Evolutionary conservation across 805 yeast species (phyloP), one percentile per base, ranked within the genome.

Genomic region (Nakazawaea wickerhamii): DNA sequence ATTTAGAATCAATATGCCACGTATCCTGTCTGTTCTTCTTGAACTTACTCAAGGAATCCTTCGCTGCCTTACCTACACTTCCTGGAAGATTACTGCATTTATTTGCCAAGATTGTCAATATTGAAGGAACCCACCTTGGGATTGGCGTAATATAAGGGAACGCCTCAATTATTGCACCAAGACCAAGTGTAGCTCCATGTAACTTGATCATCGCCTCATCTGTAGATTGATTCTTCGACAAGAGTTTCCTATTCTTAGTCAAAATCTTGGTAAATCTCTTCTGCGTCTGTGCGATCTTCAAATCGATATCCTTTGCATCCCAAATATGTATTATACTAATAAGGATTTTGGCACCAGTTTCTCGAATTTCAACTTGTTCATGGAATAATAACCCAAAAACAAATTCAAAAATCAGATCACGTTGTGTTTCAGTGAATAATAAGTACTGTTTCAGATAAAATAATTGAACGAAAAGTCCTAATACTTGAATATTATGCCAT

Each of bases 11-110:
- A 46, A 88, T 76, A 54, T 86, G 95, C 99, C 99, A 91, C 0
- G 97, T 88, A 54, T 91, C 99, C 45, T 90, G 95, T 50, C 98
- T 75, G 5, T 87, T 79, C 65, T 89, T 89, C 59, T 90, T 91
- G 65, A 93, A 93, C 48, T 79, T 81, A 49, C 95, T 81, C 39
- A 91, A 69, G 2, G 77, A 73, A 25, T 79, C 81, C 60, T 91
- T 91, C 5, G 96, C 95, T 1, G 95, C 75, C 42, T 81, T 76
- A 1, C 96, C 96, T 22, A 84, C 77, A 41, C 80, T 58, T 6
- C 97, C 97, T 14, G 81, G 81, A 17, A 84, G 74, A 13, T 84
- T 77, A 3, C 82, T 71, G 3, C 88, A 81, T 57, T 79, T 80
- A 20, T 74, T 75, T 0, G 96, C 89, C 45, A 93, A 63, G 1